phyloP scores from a whole-genome alignment of 2,329 filamentous ascomycete species.

The Dissoconium aciculare region DNA sequence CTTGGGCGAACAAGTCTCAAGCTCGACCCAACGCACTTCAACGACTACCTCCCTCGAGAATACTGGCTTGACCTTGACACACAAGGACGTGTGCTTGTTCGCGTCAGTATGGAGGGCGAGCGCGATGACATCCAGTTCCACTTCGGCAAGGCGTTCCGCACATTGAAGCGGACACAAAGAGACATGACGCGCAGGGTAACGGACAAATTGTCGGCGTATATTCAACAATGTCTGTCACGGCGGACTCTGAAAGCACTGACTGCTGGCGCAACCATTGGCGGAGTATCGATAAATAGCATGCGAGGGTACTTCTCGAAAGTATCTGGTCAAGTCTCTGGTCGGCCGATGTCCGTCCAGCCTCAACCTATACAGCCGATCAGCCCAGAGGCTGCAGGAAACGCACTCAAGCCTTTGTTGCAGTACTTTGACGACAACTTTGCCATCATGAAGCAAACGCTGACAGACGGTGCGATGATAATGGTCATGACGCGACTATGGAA shows the following conservation, averaged over 20 bases:
- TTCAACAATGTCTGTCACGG: slow-evolving; percentile 72
- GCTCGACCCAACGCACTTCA: slow-evolving; percentile 92
- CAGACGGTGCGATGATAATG: slow-evolving; percentile 89
- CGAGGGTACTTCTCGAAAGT: slow-evolving; percentile 45
- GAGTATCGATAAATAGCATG: slow-evolving; percentile 46
- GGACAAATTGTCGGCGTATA: slow-evolving; percentile 93
- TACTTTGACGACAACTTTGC: slow-evolving; percentile 99
- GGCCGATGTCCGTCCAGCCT: slow-evolving; percentile 14
- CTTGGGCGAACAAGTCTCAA: slow-evolving; percentile 94
- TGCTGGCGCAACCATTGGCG: slow-evolving; percentile 49
- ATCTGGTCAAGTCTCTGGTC: slow-evolving; percentile 24
- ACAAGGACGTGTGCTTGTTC: slow-evolving; percentile 73
- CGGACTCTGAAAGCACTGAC: slow-evolving; percentile 64
- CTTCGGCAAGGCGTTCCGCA: slow-evolving; percentile 91
- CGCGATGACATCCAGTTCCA: slow-evolving; percentile 97
- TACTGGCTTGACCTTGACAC: slow-evolving; percentile 98
- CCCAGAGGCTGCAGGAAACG: slow-evolving; percentile 60
- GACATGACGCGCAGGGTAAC: slow-evolving; percentile 98
- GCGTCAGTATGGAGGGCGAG: slow-evolving; percentile 97
- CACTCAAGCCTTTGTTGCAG: slow-evolving; percentile 68
- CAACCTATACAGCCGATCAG: slow-evolving; percentile 27
- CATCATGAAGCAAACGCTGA: slow-evolving; percentile 95
- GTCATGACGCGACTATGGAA: slow-evolving; percentile 99
- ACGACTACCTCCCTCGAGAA: slow-evolving; percentile 86
- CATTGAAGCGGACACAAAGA: slow-evolving; percentile 84